A percentile compares a stretch with the other conserved stretches of the same genome.
Evolutionary conservation across 805 yeast species (phyloP).

Genomic region (Grigorovia humatica): DNA sequence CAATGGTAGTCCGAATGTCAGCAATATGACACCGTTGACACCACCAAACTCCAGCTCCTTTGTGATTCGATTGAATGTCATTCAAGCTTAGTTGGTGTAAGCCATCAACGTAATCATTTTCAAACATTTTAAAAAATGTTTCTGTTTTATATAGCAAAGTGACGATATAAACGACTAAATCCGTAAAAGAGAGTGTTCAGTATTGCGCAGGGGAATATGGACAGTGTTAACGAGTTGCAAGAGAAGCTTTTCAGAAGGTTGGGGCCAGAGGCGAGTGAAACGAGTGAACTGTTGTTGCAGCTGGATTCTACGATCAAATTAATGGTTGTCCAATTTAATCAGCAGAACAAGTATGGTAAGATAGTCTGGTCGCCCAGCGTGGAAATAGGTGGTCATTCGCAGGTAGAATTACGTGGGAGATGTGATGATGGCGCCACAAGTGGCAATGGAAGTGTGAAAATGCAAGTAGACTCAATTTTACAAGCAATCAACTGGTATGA

Average conservation of each 20-base stretch:
- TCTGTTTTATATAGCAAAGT: background rate
- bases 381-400: constrained; percentile 5
- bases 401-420: constrained; percentile 3
- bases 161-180: background rate
- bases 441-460: background rate
- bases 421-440: constrained; percentile 1
- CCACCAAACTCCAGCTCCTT: constrained; percentile 71
- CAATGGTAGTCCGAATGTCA: constrained; percentile 58
- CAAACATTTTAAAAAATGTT: background rate
- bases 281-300: background rate
- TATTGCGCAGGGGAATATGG: background rate
- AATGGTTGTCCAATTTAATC: constrained; percentile 10
- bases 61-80: constrained; percentile 58
- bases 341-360: constrained; percentile 7
- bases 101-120: too few species aligned
- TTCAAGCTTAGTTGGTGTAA: background rate
- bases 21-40: constrained; percentile 54
- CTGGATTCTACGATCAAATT: constrained; percentile 12
- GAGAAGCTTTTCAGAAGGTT: background rate
- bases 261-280: background rate
- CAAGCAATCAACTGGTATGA: constrained; percentile 15
- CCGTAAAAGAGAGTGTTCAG: too few species aligned
- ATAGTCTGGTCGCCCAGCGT: constrained; percentile 11
- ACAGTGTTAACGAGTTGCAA: background rate
- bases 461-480: constrained; percentile 5